phyloP scores from a whole-genome alignment of 305 asterid species.

The Fraxinus velutina region DNA sequence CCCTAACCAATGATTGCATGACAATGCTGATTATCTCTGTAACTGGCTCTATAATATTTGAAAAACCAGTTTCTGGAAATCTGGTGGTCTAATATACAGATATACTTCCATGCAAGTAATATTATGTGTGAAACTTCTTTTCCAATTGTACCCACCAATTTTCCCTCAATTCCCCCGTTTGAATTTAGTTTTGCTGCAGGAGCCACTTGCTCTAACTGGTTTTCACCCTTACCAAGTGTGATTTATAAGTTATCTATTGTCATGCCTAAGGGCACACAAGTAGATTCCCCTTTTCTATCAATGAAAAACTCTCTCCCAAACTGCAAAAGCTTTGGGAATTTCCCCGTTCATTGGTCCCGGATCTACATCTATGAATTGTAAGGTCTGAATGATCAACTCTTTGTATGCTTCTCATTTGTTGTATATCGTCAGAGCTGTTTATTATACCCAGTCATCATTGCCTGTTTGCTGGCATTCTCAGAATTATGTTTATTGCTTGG shows the following conservation, averaged over 20 bases:
- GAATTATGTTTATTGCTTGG: conserved; percentile 14
- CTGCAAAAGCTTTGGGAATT: neutral
- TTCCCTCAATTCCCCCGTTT: neutral
- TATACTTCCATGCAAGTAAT: neutral
- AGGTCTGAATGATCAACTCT: neutral
- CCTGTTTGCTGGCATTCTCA: neutral
- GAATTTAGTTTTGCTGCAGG: conserved; percentile 2
- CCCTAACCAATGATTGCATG: neutral
- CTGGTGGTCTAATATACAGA: neutral
- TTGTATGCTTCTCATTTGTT: neutral
- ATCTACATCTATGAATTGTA: neutral
- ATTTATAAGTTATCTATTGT: neutral
- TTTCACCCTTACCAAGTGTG: neutral
- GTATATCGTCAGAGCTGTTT: neutral
- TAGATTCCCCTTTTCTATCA: neutral
- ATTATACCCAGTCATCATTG: neutral
- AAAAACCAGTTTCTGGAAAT: neutral
- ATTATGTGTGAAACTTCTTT: neutral
- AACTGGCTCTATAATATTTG: neutral
- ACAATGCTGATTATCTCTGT: neutral
- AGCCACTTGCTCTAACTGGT: neutral
- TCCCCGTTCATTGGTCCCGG: neutral
- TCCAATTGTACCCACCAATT: neutral
- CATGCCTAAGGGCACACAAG: neutral
- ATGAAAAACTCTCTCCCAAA: neutral